Conservation (phyloP, 805 yeast species). For the Starmerella lactis-condensi region DNA sequence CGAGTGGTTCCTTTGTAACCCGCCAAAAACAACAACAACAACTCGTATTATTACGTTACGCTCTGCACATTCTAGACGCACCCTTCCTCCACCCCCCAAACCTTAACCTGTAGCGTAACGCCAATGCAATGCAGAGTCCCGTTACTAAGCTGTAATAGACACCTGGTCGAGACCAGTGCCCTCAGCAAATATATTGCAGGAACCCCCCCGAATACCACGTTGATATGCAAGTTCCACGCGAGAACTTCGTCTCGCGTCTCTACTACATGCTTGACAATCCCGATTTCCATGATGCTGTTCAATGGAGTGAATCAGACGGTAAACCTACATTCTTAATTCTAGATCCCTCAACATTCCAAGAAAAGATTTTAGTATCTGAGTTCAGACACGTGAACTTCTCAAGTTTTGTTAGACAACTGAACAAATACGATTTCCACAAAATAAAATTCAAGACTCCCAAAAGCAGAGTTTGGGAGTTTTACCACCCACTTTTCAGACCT, state of each 20-base stretch:
- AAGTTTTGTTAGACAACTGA: constrained; percentile 81
- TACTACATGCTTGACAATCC: constrained; percentile 75
- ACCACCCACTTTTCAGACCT: constrained; percentile 69
- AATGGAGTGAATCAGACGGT: constrained; percentile 49
- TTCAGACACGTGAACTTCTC: constrained; percentile 93
- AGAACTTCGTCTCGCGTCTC: constrained; percentile 18
- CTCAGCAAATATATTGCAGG: too few relatives aligned
- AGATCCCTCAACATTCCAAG: constrained; percentile 28
- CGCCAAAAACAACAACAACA: too few relatives aligned
- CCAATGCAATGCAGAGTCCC: too few relatives aligned
- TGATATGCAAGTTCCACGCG: too few relatives aligned
- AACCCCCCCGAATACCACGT: too few relatives aligned
- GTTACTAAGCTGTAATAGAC: too few relatives aligned
- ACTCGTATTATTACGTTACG: too few relatives aligned
- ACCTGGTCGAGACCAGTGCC: too few relatives aligned
- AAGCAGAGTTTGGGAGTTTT: constrained; percentile 57
- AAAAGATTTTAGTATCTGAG: constrained; percentile 59
- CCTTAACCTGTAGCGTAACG: too few relatives aligned
- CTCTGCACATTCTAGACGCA: too few relatives aligned
- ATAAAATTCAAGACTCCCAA: constrained; percentile 39
- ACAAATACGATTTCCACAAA: constrained; percentile 94
- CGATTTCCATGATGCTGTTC: constrained; percentile 51
- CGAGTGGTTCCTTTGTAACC: too few relatives aligned
- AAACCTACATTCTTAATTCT: constrained; percentile 79
- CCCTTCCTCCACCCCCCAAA: too few relatives aligned